A percentile compares a stretch with the other conserved stretches of the same genome.
Evolutionary conservation across 768 basidiomycete species (phyloP).

Genomic region (Boletus subcaerulescens): DNA sequence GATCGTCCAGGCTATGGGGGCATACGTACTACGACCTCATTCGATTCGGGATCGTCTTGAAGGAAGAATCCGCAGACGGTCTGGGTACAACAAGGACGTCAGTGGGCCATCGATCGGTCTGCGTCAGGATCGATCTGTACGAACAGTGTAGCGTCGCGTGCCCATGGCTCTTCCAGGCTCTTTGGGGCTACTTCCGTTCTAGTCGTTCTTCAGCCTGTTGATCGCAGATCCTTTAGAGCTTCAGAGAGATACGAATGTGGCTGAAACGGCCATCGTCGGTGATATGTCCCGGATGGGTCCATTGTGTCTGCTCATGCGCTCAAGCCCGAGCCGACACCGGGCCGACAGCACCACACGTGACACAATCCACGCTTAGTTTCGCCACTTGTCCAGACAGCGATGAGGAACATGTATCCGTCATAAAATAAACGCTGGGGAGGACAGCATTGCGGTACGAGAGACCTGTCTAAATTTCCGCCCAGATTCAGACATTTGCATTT

Average conservation of each 20-base stretch:
- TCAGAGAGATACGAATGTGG: no score
- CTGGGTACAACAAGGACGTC: neutral
- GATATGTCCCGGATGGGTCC: neutral
- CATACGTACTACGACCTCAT: constrained; percentile 12
- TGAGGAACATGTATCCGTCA: no score
- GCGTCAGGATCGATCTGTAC: neutral
- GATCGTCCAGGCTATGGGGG: neutral
- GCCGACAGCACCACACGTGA: no score
- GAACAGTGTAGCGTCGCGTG: constrained; percentile 16
- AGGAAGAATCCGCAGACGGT: constrained; percentile 13
- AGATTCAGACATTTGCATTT: no score
- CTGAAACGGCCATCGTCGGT: neutral
- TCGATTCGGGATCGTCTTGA: constrained; percentile 18
- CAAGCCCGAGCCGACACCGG: no score
- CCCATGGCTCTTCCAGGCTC: constrained; percentile 9
- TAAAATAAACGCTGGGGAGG: no score
- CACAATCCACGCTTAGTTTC: no score
- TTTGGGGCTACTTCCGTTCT: neutral
- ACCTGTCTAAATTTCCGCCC: no score
- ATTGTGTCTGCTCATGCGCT: no score
- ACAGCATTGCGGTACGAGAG: no score
- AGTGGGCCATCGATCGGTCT: neutral
- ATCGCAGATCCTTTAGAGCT: neutral
- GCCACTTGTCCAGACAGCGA: no score
- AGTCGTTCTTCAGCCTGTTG: neutral